Percentiles rank a stretch among this genome's conserved stretches.
phyloP scores from a whole-genome alignment of 805 yeast species.

The Blastobotrys americana region DNA sequence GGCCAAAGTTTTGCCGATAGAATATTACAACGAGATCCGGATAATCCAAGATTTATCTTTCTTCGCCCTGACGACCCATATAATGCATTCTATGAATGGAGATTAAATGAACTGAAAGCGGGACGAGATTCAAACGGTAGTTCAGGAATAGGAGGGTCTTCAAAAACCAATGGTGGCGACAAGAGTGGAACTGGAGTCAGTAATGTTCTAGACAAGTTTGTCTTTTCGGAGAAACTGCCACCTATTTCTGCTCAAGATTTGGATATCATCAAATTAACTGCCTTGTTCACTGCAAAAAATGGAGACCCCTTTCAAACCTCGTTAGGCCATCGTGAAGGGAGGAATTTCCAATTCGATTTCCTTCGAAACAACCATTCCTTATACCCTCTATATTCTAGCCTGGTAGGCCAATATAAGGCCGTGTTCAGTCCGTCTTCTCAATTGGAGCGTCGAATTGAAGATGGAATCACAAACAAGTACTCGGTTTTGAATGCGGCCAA shows the following conservation, averaged over 20 bases:
- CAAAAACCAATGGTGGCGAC: conserved; percentile 1
- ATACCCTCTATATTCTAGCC: conserved; percentile 42
- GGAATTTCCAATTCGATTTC: conserved; percentile 59
- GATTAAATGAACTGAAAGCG: conserved; percentile 32
- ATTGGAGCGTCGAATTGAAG: conserved; percentile 20
- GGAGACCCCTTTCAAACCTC: conserved; percentile 41
- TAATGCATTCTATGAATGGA: conserved; percentile 49
- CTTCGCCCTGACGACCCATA: conserved; percentile 47
- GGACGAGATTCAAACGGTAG: conserved; percentile 20
- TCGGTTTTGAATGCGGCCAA: conserved; percentile 42
- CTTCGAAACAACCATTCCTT: conserved; percentile 53
- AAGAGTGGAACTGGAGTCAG: neutral
- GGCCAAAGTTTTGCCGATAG: conserved; percentile 57
- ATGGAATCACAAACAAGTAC: conserved; percentile 29
- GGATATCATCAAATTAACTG: conserved; percentile 64
- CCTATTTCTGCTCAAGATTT: conserved; percentile 55
- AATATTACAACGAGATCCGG: conserved; percentile 40
- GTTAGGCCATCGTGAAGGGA: conserved; percentile 30
- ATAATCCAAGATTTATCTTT: conserved; percentile 56
- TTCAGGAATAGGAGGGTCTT: conserved; percentile 4
- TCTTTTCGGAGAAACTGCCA: conserved; percentile 29
- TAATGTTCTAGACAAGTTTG: conserved; percentile 21
- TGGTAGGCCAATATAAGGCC: conserved; percentile 49
- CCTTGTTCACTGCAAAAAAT: conserved; percentile 57
- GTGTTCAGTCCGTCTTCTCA: conserved; percentile 28